Percentiles rank a stretch among this genome's conserved stretches.
These are phyloP conservation scores for Eurotiales sp. DNA, from an alignment of 2,329 filamentous ascomycete genomes.

Conservation along the genomic window DNA sequence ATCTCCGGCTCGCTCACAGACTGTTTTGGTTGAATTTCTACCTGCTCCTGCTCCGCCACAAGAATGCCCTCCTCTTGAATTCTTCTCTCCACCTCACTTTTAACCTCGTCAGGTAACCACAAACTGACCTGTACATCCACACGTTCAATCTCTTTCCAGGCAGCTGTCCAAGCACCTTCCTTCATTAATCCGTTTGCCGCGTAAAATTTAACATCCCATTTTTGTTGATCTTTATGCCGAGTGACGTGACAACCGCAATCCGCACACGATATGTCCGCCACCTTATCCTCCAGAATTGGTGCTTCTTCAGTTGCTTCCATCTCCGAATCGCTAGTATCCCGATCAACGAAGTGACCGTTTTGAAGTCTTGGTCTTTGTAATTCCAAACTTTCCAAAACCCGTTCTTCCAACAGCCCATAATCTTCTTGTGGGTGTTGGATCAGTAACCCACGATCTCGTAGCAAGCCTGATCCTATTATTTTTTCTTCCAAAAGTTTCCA, in stretches of 20 bases:
- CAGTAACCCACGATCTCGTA: slow-evolving; percentile 57
- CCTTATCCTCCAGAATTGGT: slow-evolving; percentile 22
- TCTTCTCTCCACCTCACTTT: slow-evolving; percentile 47
- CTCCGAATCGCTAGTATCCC: slow-evolving; percentile 1
- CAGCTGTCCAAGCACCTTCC: slow-evolving; percentile 85
- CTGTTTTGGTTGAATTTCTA: slow-evolving; percentile 14
- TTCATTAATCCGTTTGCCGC: slow-evolving; percentile 93
- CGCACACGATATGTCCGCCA: slow-evolving; percentile 43
- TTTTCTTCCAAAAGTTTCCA: slow-evolving; percentile 55
- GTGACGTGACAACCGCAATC: slow-evolving; percentile 50
- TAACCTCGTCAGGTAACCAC: slow-evolving; percentile 53
- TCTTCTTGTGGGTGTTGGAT: slow-evolving; percentile 62
- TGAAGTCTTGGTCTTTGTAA: slow-evolving; percentile 53
- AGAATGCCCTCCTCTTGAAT: slow-evolving; percentile 35
- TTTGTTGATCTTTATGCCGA: slow-evolving; percentile 47
- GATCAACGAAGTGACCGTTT: slow-evolving; percentile 54
- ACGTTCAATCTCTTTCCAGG: slow-evolving; percentile 98
- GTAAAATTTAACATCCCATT: slow-evolving; percentile 73
- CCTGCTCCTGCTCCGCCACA: slow-evolving; percentile 18
- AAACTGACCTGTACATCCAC: slow-evolving; percentile 90
- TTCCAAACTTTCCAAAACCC: slow-evolving; percentile 58
- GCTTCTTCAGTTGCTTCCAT: slow-evolving; percentile 25
- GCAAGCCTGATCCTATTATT: slow-evolving; percentile 47
- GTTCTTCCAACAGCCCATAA: slow-evolving; percentile 61
- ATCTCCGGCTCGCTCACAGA: background rate